Percentiles rank a stretch among this genome's conserved stretches.
These are phyloP conservation scores for Fusarium tricinctum DNA, from an alignment of 2,329 filamentous ascomycete species.

Conservation along the genomic window DNA sequence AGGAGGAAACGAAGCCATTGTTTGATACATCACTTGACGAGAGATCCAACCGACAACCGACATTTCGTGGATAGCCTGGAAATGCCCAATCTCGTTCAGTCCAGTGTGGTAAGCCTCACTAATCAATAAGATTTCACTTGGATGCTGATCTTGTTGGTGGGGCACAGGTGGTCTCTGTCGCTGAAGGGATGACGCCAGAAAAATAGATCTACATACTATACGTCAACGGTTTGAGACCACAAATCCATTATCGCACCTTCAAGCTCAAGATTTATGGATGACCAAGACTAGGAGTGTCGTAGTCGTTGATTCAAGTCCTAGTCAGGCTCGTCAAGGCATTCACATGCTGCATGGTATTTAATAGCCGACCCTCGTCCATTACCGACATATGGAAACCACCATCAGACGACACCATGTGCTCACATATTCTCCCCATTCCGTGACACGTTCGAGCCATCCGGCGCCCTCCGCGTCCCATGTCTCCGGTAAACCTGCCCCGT, in stretches of 20 bases:
- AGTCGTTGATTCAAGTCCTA: conserved; percentile 1
- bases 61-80: conserved; percentile 1
- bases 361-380: conserved; percentile 2
- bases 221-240: conserved; percentile 31
- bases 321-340: conserved; percentile 9
- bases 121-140: conserved; percentile 27
- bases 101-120: conserved; percentile 26
- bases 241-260: not conserved
- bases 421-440: conserved; percentile 33
- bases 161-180: conserved; percentile 10
- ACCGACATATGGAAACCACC: not conserved
- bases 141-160: conserved; percentile 31
- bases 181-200: conserved; percentile 46
- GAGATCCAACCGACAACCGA: not conserved
- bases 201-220: conserved; percentile 31
- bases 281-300: not conserved
- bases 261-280: not conserved
- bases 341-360: conserved; percentile 3
- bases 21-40: conserved; percentile 7
- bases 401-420: not conserved
- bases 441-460: conserved; percentile 35
- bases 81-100: conserved; percentile 20
- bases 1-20: conserved; percentile 13
- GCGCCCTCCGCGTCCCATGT: conserved; percentile 33
- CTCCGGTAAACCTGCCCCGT: conserved; percentile 24